phyloP scores from a whole-genome alignment of 345 rosid species.

The Clarkia xantiana region DNA sequence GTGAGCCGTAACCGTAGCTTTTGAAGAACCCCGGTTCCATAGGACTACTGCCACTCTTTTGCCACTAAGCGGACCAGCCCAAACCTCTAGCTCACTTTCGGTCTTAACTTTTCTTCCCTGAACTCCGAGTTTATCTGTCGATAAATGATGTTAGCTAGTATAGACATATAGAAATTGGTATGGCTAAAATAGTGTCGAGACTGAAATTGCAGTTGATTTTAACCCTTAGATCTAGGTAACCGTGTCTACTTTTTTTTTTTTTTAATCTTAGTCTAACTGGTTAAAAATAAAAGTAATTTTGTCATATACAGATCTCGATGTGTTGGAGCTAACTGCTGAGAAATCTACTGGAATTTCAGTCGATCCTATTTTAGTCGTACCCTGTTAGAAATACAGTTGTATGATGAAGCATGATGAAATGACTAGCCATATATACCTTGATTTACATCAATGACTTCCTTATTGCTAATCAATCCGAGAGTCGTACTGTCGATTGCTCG shows the following conservation, averaged over 20 bases:
- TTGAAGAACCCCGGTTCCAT: slow-evolving; percentile 34
- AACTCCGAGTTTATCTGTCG: slow-evolving; percentile 52
- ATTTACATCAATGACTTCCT: slow-evolving; percentile 71
- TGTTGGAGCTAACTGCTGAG: too few species aligned
- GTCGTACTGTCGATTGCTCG: slow-evolving; percentile 53
- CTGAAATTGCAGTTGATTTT: too few species aligned
- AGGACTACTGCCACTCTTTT: slow-evolving; percentile 44
- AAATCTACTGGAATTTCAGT: too few species aligned
- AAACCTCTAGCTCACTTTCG: slow-evolving; percentile 55
- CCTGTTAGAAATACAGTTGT: too few species aligned
- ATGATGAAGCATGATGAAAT: too few species aligned
- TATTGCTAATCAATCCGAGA: slow-evolving; percentile 37
- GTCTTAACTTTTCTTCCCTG: slow-evolving; percentile 68
- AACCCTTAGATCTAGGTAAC: too few species aligned
- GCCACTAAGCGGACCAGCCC: slow-evolving; percentile 65
- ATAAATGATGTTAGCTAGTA: too few species aligned
- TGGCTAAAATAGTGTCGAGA: not conserved
- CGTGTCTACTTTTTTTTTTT: too few species aligned
- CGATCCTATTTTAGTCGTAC: too few species aligned
- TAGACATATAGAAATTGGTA: not conserved
- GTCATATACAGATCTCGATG: too few species aligned
- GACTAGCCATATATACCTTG: slow-evolving; percentile 31
- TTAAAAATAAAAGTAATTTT: too few species aligned
- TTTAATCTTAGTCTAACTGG: too few species aligned
- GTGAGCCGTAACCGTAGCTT: slow-evolving; percentile 32